A percentile compares a stretch with the other conserved stretches of the same genome.
These are phyloP conservation scores for Dendrothele bispora DNA, from an alignment of 768 basidiomycete genomes.

Conservation along the genomic window DNA sequence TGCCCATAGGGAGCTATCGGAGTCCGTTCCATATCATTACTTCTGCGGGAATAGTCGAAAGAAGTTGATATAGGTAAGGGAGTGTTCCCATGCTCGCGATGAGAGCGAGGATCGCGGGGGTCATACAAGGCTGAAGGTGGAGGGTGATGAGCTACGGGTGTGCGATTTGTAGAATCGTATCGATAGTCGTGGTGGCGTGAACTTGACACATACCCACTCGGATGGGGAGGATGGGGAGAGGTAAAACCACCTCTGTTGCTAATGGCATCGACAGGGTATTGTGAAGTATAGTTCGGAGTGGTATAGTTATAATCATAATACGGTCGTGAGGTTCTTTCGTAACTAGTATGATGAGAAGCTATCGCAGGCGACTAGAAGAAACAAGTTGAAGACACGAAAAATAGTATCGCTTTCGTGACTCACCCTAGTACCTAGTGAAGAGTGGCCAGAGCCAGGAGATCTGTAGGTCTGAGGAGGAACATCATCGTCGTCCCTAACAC, in stretches of 20 bases:
- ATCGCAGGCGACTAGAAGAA: not conserved
- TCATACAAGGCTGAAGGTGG: too few relatives aligned
- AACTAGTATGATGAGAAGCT: not conserved
- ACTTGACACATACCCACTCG: not conserved
- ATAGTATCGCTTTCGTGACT: not conserved
- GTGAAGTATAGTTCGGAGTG: not conserved
- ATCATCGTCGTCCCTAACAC: conserved; percentile 38
- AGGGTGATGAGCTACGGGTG: not conserved
- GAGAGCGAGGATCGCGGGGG: not conserved
- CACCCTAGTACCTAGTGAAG: conserved; percentile 9
- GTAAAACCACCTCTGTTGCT: not conserved
- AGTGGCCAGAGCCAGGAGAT: conserved; percentile 5
- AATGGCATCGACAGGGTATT: not conserved
- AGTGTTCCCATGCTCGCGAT: not conserved
- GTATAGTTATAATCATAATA: not conserved
- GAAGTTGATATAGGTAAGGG: conserved; percentile 22
- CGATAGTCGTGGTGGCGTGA: not conserved
- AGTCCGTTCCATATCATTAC: conserved; percentile 36
- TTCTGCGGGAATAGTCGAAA: conserved; percentile 5
- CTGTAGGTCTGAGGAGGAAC: conserved; percentile 9
- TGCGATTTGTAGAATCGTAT: not conserved
- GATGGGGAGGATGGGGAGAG: not conserved
- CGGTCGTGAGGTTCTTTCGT: not conserved
- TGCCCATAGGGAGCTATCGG: conserved; percentile 18
- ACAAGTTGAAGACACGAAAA: too few relatives aligned